Conservation (phyloP, 2,329 filamentous ascomycete species). For the Alternaria hordeiaustralica region DNA sequence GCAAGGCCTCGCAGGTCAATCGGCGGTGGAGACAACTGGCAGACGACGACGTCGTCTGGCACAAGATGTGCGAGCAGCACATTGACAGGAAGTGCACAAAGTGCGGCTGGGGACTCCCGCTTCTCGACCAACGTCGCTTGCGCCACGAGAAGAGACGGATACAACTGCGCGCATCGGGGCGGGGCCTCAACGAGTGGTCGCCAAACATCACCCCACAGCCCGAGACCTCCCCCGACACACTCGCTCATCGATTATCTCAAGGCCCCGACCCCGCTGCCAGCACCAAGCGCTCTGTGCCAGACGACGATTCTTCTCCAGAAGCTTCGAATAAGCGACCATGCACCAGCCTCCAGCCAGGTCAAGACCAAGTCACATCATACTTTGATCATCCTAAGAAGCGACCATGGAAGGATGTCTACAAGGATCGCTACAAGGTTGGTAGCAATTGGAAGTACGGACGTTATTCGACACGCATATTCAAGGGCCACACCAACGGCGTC, state of each 20-base stretch:
- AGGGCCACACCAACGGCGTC: slow-evolving; percentile 86
- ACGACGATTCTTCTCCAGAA: slow-evolving; percentile 32
- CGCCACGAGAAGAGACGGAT: slow-evolving; percentile 87
- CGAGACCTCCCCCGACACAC: slow-evolving; percentile 36
- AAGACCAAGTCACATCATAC: slow-evolving; percentile 53
- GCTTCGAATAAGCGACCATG: slow-evolving; percentile 45
- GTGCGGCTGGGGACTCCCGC: slow-evolving; percentile 92
- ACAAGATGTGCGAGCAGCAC: slow-evolving; percentile 97
- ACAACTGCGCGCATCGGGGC: slow-evolving; percentile 69
- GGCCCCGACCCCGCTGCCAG: slow-evolving; percentile 22
- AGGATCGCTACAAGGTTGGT: slow-evolving; percentile 92
- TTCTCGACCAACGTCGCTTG: slow-evolving; percentile 86
- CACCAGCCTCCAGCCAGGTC: slow-evolving; percentile 22
- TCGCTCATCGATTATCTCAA: slow-evolving; percentile 20
- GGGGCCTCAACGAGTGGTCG: slow-evolving; percentile 62
- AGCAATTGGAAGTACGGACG: slow-evolving; percentile 97
- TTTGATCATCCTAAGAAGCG: slow-evolving; percentile 59
- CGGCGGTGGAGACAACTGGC: slow-evolving; percentile 85
- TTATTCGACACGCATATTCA: slow-evolving; percentile 82
- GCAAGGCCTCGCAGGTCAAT: slow-evolving; percentile 95
- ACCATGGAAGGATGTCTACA: slow-evolving; percentile 97
- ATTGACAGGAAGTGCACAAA: slow-evolving; percentile 93
- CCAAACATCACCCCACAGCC: slow-evolving; percentile 58
- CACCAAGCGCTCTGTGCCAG: slow-evolving; percentile 41
- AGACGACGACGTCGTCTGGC: slow-evolving; percentile 98